Percentiles rank a stretch among this genome's conserved stretches.
These are phyloP conservation scores for Erodium maritimum DNA, from an alignment of 345 rosid genomes.

Conservation along the genomic window DNA sequence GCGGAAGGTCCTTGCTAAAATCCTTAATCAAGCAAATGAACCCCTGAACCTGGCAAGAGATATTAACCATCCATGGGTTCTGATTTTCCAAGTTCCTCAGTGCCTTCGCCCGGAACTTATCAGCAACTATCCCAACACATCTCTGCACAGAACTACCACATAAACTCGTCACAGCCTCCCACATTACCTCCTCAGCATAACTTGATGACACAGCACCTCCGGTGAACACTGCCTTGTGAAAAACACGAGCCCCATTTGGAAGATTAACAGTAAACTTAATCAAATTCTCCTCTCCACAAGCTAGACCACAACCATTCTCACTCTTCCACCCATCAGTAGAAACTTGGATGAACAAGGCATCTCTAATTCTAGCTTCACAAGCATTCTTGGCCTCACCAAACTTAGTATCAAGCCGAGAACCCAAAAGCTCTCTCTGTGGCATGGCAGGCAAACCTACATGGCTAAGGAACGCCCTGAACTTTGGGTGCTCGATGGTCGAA, in stretches of 20 bases:
- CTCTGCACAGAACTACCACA: conserved; percentile 75
- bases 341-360: conserved; percentile 92
- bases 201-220: conserved; percentile 58
- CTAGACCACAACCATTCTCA: conserved; percentile 21
- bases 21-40: conserved; percentile 73
- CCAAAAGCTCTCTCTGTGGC: conserved; percentile 60
- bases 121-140: conserved; percentile 91
- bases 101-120: conserved; percentile 77
- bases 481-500: conserved; percentile 88
- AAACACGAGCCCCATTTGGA: conserved; percentile 96
- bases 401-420: conserved; percentile 58
- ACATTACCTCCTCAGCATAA: conserved; percentile 79
- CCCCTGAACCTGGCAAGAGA: conserved; percentile 83
- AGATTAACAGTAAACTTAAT: conserved; percentile 77
- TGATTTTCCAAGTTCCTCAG: conserved; percentile 73
- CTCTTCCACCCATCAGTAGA: conserved; percentile 89
- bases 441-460: conserved; percentile 82
- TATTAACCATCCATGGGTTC: conserved; percentile 95
- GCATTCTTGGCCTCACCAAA: conserved; percentile 68
- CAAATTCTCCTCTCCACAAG: conserved; percentile 41
- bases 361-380: conserved; percentile 74
- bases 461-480: conserved; percentile 69
- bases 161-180: conserved; percentile 71
- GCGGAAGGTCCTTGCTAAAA: conserved; percentile 62
- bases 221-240: conserved; percentile 58